These are phyloP conservation scores for Aureobasidium sp. DNA, from an alignment of 2,329 filamentous ascomycete genomes.

Conservation along the genomic window DNA sequence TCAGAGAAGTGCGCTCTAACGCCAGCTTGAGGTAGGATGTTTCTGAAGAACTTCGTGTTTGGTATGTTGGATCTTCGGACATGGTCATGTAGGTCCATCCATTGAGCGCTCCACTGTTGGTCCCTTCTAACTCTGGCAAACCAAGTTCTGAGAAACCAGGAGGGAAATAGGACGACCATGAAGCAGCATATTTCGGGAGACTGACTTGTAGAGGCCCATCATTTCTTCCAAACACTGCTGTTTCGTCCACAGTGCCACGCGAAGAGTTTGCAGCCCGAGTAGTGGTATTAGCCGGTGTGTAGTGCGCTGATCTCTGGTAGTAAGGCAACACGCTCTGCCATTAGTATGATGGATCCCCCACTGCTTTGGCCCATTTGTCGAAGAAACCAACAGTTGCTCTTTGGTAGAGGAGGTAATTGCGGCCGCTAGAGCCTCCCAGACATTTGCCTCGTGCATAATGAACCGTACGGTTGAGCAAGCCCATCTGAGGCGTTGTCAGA, in stretches of 20 bases:
- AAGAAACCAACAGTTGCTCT: constrained; percentile 24
- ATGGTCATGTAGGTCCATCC: constrained; percentile 19
- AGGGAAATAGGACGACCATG: constrained; percentile 25
- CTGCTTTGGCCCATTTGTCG: constrained; percentile 31
- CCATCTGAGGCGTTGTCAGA: constrained; percentile 21
- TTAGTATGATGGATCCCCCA: constrained; percentile 22
- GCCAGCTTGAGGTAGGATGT: constrained; percentile 25
- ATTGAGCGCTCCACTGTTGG: constrained; percentile 23
- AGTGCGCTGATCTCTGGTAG: constrained; percentile 23
- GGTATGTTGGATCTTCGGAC: constrained; percentile 25
- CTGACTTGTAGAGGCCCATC: constrained; percentile 26
- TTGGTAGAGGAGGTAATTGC: constrained; percentile 23
- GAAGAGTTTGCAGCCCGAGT: constrained; percentile 18
- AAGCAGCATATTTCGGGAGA: constrained; percentile 22
- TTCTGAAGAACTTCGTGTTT: constrained; percentile 23
- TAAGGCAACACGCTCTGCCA: constrained; percentile 26
- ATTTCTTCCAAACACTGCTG: constrained; percentile 18
- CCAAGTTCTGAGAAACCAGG: constrained; percentile 25
- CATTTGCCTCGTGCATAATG: constrained; percentile 27
- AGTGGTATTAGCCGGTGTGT: constrained; percentile 17
- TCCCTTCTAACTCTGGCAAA: constrained; percentile 22
- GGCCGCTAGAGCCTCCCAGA: constrained; percentile 25
- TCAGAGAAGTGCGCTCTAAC: constrained; percentile 24
- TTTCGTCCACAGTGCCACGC: constrained; percentile 17
- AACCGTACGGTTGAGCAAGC: constrained; percentile 7